These are phyloP conservation scores for Bassia scoparia DNA, from an alignment of 148 eudicot species.

Conservation along the genomic window DNA sequence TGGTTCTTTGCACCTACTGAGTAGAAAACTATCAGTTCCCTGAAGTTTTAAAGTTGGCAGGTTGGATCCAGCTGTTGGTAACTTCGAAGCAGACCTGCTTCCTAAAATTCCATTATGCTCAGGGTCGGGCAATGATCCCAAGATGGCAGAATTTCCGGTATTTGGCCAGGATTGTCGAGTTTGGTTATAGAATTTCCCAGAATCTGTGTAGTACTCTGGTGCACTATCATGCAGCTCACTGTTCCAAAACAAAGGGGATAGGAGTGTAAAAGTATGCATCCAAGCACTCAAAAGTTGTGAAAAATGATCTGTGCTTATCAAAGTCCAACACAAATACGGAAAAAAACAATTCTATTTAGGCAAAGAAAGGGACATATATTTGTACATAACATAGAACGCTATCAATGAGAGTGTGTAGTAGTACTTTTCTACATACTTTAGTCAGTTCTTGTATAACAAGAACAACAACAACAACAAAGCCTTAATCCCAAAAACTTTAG, in stretches of 20 bases:
- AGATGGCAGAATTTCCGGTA: constrained; percentile 12
- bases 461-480: too few relatives aligned
- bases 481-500: too few relatives aligned
- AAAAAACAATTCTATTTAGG: neutral
- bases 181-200: constrained; percentile 2
- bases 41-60: constrained; percentile 12
- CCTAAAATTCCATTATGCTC: constrained; percentile 25
- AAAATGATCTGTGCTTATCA: neutral
- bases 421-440: too few relatives aligned
- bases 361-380: neutral
- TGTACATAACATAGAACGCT: neutral
- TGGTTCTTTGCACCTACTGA: constrained; percentile 34
- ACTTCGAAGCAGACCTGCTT: constrained; percentile 22
- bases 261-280: neutral
- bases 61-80: constrained; percentile 14
- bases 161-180: constrained; percentile 5
- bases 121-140: constrained; percentile 15
- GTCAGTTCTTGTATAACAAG: too few relatives aligned
- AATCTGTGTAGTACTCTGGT: constrained; percentile 19
- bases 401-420: neutral
- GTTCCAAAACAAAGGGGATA: neutral
- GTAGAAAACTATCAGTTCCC: constrained; percentile 13
- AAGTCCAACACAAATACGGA: neutral
- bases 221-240: constrained; percentile 25
- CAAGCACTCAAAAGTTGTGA: neutral